Evolutionary conservation across 2,329 filamentous ascomycete species (phyloP).

Genomic region (Ophiostoma novo-ulmi): DNA sequence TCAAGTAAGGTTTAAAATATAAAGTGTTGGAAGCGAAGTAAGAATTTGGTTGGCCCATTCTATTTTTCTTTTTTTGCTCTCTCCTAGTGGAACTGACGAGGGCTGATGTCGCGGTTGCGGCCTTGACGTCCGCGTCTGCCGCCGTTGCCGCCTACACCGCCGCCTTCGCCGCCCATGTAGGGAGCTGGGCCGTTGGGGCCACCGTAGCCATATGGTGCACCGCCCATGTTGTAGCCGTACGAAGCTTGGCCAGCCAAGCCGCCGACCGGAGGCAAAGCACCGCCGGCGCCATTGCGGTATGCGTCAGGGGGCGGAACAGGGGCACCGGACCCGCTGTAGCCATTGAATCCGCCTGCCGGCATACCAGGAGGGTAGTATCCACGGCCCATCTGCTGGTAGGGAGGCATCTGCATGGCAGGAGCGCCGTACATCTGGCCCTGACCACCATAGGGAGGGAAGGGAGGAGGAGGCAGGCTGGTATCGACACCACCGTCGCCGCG

Average conservation of each 20-base stretch:
- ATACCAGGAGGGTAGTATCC: slow-evolving; percentile 53
- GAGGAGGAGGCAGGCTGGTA: slow-evolving; percentile 21
- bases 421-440: slow-evolving; percentile 23
- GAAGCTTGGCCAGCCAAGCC: slow-evolving; percentile 31
- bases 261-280: slow-evolving; percentile 40
- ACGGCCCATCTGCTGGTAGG: slow-evolving; percentile 52
- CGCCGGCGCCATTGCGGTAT: slow-evolving; percentile 48
- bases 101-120: slow-evolving; percentile 25
- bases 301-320: slow-evolving; percentile 43
- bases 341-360: slow-evolving; percentile 44
- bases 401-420: slow-evolving; percentile 37
- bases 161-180: slow-evolving; percentile 53
- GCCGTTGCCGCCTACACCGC: slow-evolving; percentile 51
- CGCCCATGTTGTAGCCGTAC: slow-evolving; percentile 47
- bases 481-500: slow-evolving; percentile 43
- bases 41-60: slow-evolving; percentile 5
- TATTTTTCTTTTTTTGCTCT: not conserved
- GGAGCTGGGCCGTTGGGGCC: slow-evolving; percentile 43
- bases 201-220: slow-evolving; percentile 40
- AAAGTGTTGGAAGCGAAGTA: slow-evolving; percentile 9
- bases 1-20: slow-evolving; percentile 10
- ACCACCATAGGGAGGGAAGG: slow-evolving; percentile 21
- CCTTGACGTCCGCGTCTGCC: slow-evolving; percentile 55
- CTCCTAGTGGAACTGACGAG: slow-evolving; percentile 25
- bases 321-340: slow-evolving; percentile 45